phyloP scores from a whole-genome alignment of 352 stramenopile genomes.

The Plasmopara viticola region DNA sequence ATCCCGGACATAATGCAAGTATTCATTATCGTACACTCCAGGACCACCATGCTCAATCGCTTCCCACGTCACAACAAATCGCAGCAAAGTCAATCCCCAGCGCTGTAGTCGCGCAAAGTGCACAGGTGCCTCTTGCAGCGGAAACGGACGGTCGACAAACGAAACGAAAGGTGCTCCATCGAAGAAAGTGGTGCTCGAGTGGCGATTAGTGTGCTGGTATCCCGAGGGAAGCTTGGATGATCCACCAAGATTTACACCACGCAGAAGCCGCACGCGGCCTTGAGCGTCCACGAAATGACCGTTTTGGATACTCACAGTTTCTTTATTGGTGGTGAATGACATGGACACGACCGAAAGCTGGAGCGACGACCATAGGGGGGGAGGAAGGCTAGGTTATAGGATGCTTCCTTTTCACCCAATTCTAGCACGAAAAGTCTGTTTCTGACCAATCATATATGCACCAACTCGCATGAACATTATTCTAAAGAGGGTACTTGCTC shows the following conservation, averaged over 20 bases:
- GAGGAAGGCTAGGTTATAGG: too few relatives aligned
- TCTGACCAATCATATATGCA: too few relatives aligned
- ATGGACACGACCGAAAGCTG: constrained; percentile 10
- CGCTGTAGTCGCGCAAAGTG: constrained; percentile 75
- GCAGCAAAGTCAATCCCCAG: constrained; percentile 81
- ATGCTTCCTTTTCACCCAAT: too few relatives aligned
- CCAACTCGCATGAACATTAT: too few relatives aligned
- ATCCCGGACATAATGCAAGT: constrained; percentile 67
- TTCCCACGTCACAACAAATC: constrained; percentile 88
- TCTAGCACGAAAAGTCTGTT: too few relatives aligned
- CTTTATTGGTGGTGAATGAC: constrained; percentile 11
- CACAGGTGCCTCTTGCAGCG: constrained; percentile 62
- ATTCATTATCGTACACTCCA: constrained; percentile 78
- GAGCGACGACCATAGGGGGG: constrained; percentile 10
- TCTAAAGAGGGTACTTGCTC: too few relatives aligned
- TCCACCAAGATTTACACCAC: constrained; percentile 85
- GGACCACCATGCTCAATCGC: constrained; percentile 84
- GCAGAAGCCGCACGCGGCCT: constrained; percentile 63
- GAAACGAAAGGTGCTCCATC: constrained; percentile 41
- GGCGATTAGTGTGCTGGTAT: constrained; percentile 44
- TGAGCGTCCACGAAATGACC: constrained; percentile 81
- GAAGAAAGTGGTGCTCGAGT: constrained; percentile 36
- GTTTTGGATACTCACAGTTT: constrained; percentile 36
- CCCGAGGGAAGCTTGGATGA: constrained; percentile 79
- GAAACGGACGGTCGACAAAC: constrained; percentile 79